These are phyloP conservation scores for Spizellomyces sp. DNA, from an alignment of 192 early-diverging fungal genomes.

Conservation along the genomic window DNA sequence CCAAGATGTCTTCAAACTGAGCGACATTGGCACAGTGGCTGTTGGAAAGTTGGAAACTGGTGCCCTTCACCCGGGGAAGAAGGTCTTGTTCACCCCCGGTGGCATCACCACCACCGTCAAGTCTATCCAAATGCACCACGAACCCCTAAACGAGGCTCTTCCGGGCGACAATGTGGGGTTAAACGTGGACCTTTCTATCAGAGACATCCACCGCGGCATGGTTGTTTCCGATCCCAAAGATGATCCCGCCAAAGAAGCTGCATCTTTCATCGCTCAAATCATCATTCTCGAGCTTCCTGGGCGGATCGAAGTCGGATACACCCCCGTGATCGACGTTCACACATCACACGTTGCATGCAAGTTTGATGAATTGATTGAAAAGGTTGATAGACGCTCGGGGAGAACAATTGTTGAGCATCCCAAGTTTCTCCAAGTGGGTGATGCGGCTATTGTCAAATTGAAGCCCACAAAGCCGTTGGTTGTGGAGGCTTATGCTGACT, in stretches of 20 bases:
- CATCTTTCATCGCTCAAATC: slow-evolving; percentile 89
- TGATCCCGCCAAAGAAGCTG: slow-evolving; percentile 89
- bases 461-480: slow-evolving; percentile 95
- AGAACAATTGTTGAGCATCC: slow-evolving; percentile 86
- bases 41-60: slow-evolving; percentile 76
- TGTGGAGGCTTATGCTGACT: slow-evolving; percentile 91
- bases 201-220: slow-evolving; percentile 95
- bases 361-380: slow-evolving; percentile 86
- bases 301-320: slow-evolving; percentile 89
- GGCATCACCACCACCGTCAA: slow-evolving; percentile 74
- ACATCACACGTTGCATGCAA: slow-evolving; percentile 63
- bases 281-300: slow-evolving; percentile 95
- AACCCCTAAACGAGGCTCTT: slow-evolving; percentile 55
- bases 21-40: slow-evolving; percentile 89
- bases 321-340: slow-evolving; percentile 92
- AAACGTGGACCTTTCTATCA: slow-evolving; percentile 56
- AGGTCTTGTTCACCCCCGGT: slow-evolving; percentile 77
- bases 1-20: slow-evolving; percentile 89
- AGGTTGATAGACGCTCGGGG: slow-evolving; percentile 93
- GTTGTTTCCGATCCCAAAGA: slow-evolving; percentile 95
- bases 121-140: slow-evolving; percentile 98
- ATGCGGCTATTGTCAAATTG: slow-evolving; percentile 95
- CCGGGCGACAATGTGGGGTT: slow-evolving; percentile 72
- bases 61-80: slow-evolving; percentile 48
- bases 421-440: slow-evolving; percentile 68